These are phyloP conservation scores for Monascus ruber DNA, from an alignment of 2,329 filamentous ascomycete genomes.

Conservation along the genomic window DNA sequence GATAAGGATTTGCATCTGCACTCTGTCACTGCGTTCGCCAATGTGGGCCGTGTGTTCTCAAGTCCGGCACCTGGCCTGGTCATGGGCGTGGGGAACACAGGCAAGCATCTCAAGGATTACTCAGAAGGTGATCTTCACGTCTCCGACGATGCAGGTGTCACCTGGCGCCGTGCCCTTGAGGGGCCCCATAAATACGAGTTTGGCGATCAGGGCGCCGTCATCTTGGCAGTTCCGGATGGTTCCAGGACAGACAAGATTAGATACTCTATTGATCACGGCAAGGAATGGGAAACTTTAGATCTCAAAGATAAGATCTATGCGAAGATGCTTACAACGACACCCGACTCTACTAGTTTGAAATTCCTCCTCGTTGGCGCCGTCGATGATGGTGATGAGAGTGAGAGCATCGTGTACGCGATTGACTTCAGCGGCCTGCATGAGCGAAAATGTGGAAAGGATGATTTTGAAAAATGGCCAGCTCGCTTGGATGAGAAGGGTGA, in stretches of 20 bases:
- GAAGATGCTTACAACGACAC: constrained; percentile 69
- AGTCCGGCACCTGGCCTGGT: constrained; percentile 86
- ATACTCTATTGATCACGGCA: constrained; percentile 85
- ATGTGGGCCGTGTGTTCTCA: constrained; percentile 79
- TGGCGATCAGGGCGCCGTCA: constrained; percentile 79
- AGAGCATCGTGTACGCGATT: constrained; percentile 59
- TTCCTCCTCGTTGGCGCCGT: constrained; percentile 64
- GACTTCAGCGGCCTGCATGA: constrained; percentile 77
- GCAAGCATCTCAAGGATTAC: constrained; percentile 59
- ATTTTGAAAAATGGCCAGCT: constrained; percentile 79
- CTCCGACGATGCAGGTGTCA: constrained; percentile 80
- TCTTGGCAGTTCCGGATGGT: constrained; percentile 68
- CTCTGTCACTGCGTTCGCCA: constrained; percentile 75
- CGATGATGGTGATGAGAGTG: constrained; percentile 37
- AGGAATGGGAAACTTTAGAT: constrained; percentile 63
- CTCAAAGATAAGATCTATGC: constrained; percentile 62
- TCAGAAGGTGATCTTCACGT: constrained; percentile 69
- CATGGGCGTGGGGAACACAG: constrained; percentile 89
- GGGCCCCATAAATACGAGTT: constrained; percentile 94
- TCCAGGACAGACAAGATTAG: constrained; percentile 48
- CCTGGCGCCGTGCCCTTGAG: constrained; percentile 62
- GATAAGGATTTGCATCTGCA: constrained; percentile 70
- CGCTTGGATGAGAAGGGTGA: constrained; percentile 69
- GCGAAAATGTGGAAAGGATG: constrained; percentile 58
- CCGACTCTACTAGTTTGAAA: constrained; percentile 84